Evolutionary conservation across 371 early-diverging fungal genomes (phyloP).

Genomic region (Circinella minor): DNA sequence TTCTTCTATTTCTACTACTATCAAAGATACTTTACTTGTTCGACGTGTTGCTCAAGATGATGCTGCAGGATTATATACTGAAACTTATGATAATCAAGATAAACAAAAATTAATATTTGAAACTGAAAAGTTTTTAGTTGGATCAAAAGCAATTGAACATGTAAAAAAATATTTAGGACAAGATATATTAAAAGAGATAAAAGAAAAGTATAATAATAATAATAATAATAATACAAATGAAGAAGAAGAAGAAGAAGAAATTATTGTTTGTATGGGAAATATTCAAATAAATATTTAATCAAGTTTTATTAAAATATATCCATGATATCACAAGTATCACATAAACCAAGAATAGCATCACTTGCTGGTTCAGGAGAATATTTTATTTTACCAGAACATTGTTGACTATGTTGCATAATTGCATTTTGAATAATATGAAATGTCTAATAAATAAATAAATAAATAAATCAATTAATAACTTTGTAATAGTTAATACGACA

Average conservation of each 20-base stretch:
- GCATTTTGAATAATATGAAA: constrained; percentile 5
- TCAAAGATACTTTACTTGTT: constrained; percentile 1
- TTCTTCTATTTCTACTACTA: not conserved
- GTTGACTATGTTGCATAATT: constrained; percentile 5
- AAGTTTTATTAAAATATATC: constrained; percentile 11
- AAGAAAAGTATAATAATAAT: not conserved
- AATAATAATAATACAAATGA: not conserved
- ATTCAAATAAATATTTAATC: constrained; percentile 1
- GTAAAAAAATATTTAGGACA: constrained; percentile 14
- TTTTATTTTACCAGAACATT: constrained; percentile 12
- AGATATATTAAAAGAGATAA: not conserved
- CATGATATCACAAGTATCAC: constrained; percentile 19
- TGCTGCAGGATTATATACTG: constrained; percentile 19
- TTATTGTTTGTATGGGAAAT: constrained; percentile 17
- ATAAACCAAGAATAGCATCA: constrained; percentile 18
- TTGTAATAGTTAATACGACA: not conserved
- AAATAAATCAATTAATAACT: not conserved
- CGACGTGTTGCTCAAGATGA: constrained; percentile 15
- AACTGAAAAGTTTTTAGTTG: constrained; percentile 16
- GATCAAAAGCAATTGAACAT: constrained; percentile 12
- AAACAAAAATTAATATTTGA: constrained; percentile 10
- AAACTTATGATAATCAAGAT: constrained; percentile 12
- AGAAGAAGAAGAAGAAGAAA: constrained; percentile 3
- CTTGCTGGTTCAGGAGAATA: constrained; percentile 20
- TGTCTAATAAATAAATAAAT: constrained; percentile 3